Conservation (phyloP, 768 basidiomycete genomes). For the Trametes gibbosa region DNA sequence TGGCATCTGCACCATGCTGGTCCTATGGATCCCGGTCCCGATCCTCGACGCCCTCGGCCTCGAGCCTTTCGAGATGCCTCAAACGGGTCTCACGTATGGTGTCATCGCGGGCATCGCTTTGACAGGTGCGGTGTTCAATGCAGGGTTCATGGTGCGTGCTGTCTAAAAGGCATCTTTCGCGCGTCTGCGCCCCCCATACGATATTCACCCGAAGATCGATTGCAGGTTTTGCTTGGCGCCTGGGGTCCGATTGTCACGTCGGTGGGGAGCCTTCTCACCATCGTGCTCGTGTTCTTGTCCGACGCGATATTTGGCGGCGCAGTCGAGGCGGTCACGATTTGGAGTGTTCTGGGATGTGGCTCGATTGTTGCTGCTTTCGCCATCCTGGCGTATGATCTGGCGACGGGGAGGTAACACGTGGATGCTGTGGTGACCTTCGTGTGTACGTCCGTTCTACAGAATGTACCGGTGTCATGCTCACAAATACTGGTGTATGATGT, state of each 20-base stretch:
- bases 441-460: background rate
- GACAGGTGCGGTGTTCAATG: slow-evolving; percentile 77
- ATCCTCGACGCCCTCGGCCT: slow-evolving; percentile 63
- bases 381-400: slow-evolving; percentile 72
- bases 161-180: too few relatives aligned
- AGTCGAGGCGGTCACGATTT: slow-evolving; percentile 57
- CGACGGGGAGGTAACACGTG: slow-evolving; percentile 5
- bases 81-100: slow-evolving; percentile 40
- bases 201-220: background rate
- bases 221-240: slow-evolving; percentile 71
- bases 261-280: slow-evolving; percentile 92
- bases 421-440: background rate
- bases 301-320: slow-evolving; percentile 74
- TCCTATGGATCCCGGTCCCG: slow-evolving; percentile 80
- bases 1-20: slow-evolving; percentile 70
- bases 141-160: slow-evolving; percentile 73
- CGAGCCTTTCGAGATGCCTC: slow-evolving; percentile 68
- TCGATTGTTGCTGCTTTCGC: slow-evolving; percentile 83
- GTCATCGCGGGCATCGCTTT: slow-evolving; percentile 68
- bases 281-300: slow-evolving; percentile 80
- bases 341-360: slow-evolving; percentile 74
- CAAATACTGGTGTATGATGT: background rate
- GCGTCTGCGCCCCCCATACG: background rate
- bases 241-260: slow-evolving; percentile 89
- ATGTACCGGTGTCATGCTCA: background rate